Conservation (phyloP, 2,329 filamentous ascomycete genomes). For the Tolypocladium cylindrosporum region DNA sequence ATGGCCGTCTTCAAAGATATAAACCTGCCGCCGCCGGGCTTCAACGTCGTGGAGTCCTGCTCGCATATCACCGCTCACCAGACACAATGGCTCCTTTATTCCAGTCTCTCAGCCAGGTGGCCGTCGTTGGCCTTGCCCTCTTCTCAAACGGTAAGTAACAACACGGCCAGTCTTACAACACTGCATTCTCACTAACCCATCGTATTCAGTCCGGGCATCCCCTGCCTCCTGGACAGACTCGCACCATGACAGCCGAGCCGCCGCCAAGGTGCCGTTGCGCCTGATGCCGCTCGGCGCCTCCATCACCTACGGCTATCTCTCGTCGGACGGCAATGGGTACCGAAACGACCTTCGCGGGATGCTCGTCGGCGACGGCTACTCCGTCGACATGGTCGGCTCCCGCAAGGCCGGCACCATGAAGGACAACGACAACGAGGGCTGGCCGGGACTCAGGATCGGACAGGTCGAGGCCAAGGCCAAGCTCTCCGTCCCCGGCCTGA, state of each 20-base stretch:
- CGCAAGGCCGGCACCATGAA: slow-evolving; percentile 25
- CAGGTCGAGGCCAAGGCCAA: slow-evolving; percentile 24
- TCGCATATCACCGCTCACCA: neutral
- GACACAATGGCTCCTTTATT: slow-evolving; percentile 5
- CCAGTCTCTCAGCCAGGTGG: slow-evolving; percentile 5
- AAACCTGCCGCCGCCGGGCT: neutral
- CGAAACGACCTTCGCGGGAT: slow-evolving; percentile 20
- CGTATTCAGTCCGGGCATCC: neutral
- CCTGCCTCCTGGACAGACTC: neutral
- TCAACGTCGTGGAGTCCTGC: neutral
- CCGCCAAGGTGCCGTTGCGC: slow-evolving; percentile 21
- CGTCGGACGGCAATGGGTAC: slow-evolving; percentile 29
- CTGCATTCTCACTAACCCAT: too few relatives aligned
- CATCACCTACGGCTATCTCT: slow-evolving; percentile 27
- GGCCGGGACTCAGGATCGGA: slow-evolving; percentile 30
- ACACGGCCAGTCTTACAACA: neutral
- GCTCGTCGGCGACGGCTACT: slow-evolving; percentile 21
- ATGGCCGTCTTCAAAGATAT: neutral
- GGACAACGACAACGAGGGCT: slow-evolving; percentile 34
- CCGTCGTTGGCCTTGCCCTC: slow-evolving; percentile 15
- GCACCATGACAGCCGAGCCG: neutral
- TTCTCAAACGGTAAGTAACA: slow-evolving; percentile 5
- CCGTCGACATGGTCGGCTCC: slow-evolving; percentile 18
- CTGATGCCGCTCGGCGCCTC: slow-evolving; percentile 34
- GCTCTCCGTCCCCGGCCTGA: slow-evolving; percentile 16